Conservation (phyloP, 768 basidiomycete species). For the Hygrophorus russula region DNA sequence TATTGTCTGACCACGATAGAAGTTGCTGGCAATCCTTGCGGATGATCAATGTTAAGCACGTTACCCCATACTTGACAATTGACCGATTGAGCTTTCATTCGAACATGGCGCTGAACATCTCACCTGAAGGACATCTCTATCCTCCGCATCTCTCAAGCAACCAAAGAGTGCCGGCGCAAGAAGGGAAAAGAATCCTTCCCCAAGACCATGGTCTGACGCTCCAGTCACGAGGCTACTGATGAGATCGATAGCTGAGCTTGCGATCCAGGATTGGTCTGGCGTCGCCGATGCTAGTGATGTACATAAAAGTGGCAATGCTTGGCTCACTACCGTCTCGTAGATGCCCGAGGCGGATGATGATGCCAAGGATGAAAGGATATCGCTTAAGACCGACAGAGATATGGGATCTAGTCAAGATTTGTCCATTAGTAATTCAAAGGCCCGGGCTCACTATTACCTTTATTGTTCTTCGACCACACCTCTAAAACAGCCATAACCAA, state of each 20-base stretch:
- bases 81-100: neutral
- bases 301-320: constrained; percentile 65
- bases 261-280: constrained; percentile 60
- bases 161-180: constrained; percentile 69
- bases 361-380: constrained; percentile 66
- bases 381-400: constrained; percentile 74
- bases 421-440: neutral
- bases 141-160: constrained; percentile 60
- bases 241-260: constrained; percentile 76
- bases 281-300: constrained; percentile 48
- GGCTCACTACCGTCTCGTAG: constrained; percentile 62
- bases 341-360: constrained; percentile 45
- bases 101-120: constrained; percentile 3
- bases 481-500: constrained; percentile 61
- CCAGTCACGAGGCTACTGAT: constrained; percentile 63
- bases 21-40: constrained; percentile 83
- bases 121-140: constrained; percentile 79
- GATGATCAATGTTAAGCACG: constrained; percentile 72
- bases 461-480: constrained; percentile 80
- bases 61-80: constrained; percentile 60
- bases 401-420: constrained; percentile 54
- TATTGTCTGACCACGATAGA: constrained; percentile 58
- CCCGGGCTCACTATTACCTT: constrained; percentile 35
- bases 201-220: constrained; percentile 50
- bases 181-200: constrained; percentile 67